Evolutionary conservation across 2,329 filamentous ascomycete genomes (phyloP), one percentile per base, ranked within the genome.

Genomic region (Alternaria viburni): DNA sequence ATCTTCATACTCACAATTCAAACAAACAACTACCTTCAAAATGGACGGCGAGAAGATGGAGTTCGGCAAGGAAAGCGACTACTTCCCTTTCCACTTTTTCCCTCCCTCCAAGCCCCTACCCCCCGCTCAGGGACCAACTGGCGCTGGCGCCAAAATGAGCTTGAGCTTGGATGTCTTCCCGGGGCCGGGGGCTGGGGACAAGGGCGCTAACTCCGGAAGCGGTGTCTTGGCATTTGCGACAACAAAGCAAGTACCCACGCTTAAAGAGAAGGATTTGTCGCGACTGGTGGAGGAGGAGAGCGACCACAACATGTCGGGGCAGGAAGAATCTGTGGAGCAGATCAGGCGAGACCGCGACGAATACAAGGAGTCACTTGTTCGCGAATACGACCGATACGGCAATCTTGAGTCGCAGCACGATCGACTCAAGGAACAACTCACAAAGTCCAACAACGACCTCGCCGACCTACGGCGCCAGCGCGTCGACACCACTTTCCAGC

Each of bases 231-330:
- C 61, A 25, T 25, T 51, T 47, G 43, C 30, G 61, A 50, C 61
- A 60, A 60, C 61, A 63, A 63, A 63, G 61, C 59, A 62, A 57
- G 47, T 58, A 58, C 54, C 51, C 44, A 50, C 26, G 54, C 47
- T 58, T 58, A 61, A 57, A 57, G 59, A 50, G 46, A 44, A 36
- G 25, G 41, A 47, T 17, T 32, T 21, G 26, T 28, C 43, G 56
- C 52, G 52, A 44, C 52, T 15, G 52, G 52, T 19, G 52, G 32
- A 54, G 52, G 28, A 58, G 60, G 55, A 59, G 61, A 59, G 57
- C 43, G 44, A 63, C 32, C 15, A 44, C 58, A 41, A 47, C 54
- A 46, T 46, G 54, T 52, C 49, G 19, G 49, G 23, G 49, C 32
- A 32, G 49, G 49, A 28, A 52, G 49, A 44, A 10, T 19, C 32